A percentile compares a stretch with the other conserved stretches of the same genome.
phyloP scores from a whole-genome alignment of 768 basidiomycete genomes.

The Lactarius sp. region DNA sequence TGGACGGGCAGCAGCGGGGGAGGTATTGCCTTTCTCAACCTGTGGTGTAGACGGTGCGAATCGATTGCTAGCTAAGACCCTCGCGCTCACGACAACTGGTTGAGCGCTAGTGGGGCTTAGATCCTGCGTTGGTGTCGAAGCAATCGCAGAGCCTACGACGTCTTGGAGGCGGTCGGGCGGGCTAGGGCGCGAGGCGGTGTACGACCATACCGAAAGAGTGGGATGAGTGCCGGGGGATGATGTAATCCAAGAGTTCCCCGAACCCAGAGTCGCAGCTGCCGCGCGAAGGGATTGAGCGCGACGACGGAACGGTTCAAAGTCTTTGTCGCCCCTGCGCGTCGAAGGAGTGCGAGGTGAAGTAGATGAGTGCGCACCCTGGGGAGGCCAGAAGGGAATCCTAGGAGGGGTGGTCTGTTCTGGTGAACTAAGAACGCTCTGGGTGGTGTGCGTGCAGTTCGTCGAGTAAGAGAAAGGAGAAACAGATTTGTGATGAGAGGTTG shows the following conservation, averaged over 20 bases:
- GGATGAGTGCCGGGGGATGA: slow-evolving; percentile 54
- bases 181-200: slow-evolving; percentile 43
- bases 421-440: slow-evolving; percentile 35
- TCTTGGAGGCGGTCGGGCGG: slow-evolving; percentile 29
- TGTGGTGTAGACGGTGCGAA: slow-evolving; percentile 44
- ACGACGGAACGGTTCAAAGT: slow-evolving; percentile 63
- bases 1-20: slow-evolving; percentile 41
- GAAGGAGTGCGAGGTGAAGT: slow-evolving; percentile 49
- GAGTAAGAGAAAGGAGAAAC: slow-evolving; percentile 71
- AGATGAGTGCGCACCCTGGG: slow-evolving; percentile 34
- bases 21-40: slow-evolving; percentile 50
- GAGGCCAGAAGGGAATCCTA: slow-evolving; percentile 58
- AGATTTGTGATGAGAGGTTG: slow-evolving; percentile 43
- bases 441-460: slow-evolving; percentile 51
- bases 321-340: slow-evolving; percentile 42
- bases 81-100: slow-evolving; percentile 48
- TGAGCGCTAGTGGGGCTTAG: slow-evolving; percentile 42
- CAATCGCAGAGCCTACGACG: slow-evolving; percentile 35
- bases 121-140: slow-evolving; percentile 34
- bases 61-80: slow-evolving; percentile 66
- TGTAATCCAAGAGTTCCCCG: slow-evolving; percentile 72
- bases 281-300: slow-evolving; percentile 40
- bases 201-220: slow-evolving; percentile 65
- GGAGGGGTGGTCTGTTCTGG: slow-evolving; percentile 31
- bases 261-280: slow-evolving; percentile 50